These are phyloP conservation scores for Dothidotthia symphoricarpi DNA, from an alignment of 2,329 filamentous ascomycete genomes.

Conservation along the genomic window DNA sequence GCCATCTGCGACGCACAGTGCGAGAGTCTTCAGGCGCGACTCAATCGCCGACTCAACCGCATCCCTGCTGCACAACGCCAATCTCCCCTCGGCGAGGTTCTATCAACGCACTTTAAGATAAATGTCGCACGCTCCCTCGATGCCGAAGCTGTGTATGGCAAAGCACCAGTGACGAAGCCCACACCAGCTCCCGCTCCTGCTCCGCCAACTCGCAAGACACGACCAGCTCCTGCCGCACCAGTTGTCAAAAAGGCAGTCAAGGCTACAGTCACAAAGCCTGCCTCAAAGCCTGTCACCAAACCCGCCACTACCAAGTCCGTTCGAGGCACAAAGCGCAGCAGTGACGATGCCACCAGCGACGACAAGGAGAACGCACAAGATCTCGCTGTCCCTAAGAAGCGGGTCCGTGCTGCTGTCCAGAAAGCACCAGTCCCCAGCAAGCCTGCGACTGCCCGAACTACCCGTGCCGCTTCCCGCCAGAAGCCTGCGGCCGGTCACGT, in stretches of 20 bases:
- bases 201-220: constrained; percentile 10
- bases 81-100: constrained; percentile 76
- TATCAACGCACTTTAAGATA: constrained; percentile 42
- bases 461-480: constrained; percentile 26
- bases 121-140: not conserved
- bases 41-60: constrained; percentile 90
- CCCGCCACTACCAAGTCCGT: constrained; percentile 8
- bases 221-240: constrained; percentile 8
- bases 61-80: constrained; percentile 79
- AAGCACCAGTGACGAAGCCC: not conserved
- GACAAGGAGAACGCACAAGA: constrained; percentile 32
- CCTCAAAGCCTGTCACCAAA: constrained; percentile 11
- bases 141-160: not conserved
- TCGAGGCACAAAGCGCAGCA: constrained; percentile 27
- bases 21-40: constrained; percentile 76
- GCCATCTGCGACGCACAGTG: constrained; percentile 88
- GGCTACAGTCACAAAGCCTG: constrained; percentile 8
- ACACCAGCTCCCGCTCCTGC: constrained; percentile 5
- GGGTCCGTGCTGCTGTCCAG: constrained; percentile 8
- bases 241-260: constrained; percentile 7
- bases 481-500: constrained; percentile 16
- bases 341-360: constrained; percentile 26
- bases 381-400: constrained; percentile 23
- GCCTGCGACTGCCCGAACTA: constrained; percentile 15
- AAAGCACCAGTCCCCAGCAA: constrained; percentile 13